A percentile compares a stretch with the other conserved stretches of the same genome.
Evolutionary conservation across 768 basidiomycete genomes (phyloP).

Genomic region (Suillus discolor): DNA sequence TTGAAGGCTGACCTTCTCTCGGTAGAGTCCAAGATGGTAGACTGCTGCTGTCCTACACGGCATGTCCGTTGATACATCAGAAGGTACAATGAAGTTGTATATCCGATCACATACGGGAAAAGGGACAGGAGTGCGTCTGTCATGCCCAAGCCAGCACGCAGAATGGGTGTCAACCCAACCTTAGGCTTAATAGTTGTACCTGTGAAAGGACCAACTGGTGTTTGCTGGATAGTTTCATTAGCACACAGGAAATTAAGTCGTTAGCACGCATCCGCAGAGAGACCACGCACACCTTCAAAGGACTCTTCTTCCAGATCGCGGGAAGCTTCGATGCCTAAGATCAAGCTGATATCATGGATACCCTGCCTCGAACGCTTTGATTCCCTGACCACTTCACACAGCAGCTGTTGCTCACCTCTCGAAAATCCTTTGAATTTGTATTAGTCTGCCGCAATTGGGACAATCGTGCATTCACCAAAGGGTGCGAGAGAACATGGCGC

Average conservation of each 20-base stretch:
- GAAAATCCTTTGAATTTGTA: slow-evolving; percentile 74
- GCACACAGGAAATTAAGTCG: slow-evolving; percentile 9
- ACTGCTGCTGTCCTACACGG: slow-evolving; percentile 69
- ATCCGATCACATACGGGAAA: slow-evolving; percentile 68
- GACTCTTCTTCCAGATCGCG: slow-evolving; percentile 62
- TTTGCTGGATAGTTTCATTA: slow-evolving; percentile 47
- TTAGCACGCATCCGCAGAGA: neutral
- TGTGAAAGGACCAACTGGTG: slow-evolving; percentile 78
- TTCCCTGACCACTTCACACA: slow-evolving; percentile 5
- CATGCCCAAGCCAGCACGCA: slow-evolving; percentile 95
- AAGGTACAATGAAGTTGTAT: slow-evolving; percentile 7
- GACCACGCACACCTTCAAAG: slow-evolving; percentile 61
- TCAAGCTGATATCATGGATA: slow-evolving; percentile 71
- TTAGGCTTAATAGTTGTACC: slow-evolving; percentile 75
- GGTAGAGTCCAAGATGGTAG: slow-evolving; percentile 87
- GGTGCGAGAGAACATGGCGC: slow-evolving; percentile 65
- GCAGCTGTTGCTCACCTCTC: slow-evolving; percentile 52
- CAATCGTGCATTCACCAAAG: slow-evolving; percentile 71
- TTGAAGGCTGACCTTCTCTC: slow-evolving; percentile 85
- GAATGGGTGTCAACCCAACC: slow-evolving; percentile 87
- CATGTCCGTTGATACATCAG: slow-evolving; percentile 5
- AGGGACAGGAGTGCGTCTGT: slow-evolving; percentile 82
- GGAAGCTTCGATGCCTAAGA: slow-evolving; percentile 85
- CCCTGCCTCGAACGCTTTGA: slow-evolving; percentile 46
- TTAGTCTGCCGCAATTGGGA: slow-evolving; percentile 66